Conservation (phyloP, 1,284 basidiomycete species). For the Marasmius sp. region DNA sequence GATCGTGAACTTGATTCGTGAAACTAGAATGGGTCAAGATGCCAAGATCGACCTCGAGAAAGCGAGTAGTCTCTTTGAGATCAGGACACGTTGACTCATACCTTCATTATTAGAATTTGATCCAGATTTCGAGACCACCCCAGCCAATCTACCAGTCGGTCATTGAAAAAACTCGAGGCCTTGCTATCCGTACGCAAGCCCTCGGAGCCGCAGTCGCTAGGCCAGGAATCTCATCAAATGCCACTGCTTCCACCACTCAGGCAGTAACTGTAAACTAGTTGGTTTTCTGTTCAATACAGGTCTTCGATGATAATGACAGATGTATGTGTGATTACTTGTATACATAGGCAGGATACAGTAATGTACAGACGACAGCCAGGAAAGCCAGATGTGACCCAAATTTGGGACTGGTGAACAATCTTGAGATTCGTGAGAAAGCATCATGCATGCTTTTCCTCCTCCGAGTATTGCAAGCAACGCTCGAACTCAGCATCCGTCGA, state of each 20-base stretch:
- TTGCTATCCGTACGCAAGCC: constrained; percentile 90
- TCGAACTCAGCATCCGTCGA: no score
- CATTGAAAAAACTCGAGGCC: constrained; percentile 93
- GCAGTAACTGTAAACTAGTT: background rate
- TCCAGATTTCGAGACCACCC: constrained; percentile 90
- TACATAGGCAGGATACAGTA: background rate
- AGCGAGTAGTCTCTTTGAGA: constrained; percentile 38
- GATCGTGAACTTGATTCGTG: constrained; percentile 98
- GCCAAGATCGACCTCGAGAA: constrained; percentile 97
- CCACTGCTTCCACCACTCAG: background rate
- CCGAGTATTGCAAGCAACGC: no score
- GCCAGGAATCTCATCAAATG: background rate
- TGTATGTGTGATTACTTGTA: no score
- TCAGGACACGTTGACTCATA: constrained; percentile 7
- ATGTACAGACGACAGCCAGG: background rate
- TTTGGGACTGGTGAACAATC: background rate
- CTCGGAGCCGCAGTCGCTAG: constrained; percentile 75
- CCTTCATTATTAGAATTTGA: constrained; percentile 71
- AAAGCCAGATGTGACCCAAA: background rate
- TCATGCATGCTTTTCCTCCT: no score
- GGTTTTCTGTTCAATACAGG: background rate
- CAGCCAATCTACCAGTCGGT: constrained; percentile 92
- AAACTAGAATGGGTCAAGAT: constrained; percentile 93
- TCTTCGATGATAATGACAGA: background rate
- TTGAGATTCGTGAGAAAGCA: background rate